A percentile compares a stretch with the other conserved stretches of the same genome.
Conservation (phyloP, 495 filamentous ascomycete genomes). For the Echria macrotheca region DNA sequence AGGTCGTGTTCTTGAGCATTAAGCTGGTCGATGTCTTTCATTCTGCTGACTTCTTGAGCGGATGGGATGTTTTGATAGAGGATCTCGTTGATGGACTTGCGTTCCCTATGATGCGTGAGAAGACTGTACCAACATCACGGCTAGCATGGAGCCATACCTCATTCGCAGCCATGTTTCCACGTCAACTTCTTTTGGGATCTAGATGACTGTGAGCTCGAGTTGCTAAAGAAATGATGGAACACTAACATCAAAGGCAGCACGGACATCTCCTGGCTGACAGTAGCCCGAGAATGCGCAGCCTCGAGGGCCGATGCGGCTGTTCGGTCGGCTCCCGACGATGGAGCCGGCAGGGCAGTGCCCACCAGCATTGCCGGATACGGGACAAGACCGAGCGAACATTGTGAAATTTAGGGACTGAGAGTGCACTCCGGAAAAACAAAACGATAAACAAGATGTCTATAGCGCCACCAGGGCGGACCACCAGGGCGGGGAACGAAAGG, state of each 20-base stretch:
- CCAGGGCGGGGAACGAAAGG: constrained; percentile 8
- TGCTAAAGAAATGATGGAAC: neutral
- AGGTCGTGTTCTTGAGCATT: constrained; percentile 41
- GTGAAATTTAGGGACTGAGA: neutral
- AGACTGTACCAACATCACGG: no score
- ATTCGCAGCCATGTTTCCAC: constrained; percentile 30
- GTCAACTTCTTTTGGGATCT: constrained; percentile 33
- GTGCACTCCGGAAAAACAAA: neutral
- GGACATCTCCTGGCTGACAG: constrained; percentile 30
- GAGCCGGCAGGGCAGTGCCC: constrained; percentile 24
- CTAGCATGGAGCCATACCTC: constrained; percentile 11
- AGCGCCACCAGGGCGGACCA: neutral
- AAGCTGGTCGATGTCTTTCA: constrained; percentile 39
- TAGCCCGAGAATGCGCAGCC: constrained; percentile 33
- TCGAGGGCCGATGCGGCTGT: constrained; percentile 28
- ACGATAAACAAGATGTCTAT: neutral
- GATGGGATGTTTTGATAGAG: constrained; percentile 32
- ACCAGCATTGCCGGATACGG: constrained; percentile 23
- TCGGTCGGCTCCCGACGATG: constrained; percentile 19
- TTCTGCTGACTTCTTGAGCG: constrained; percentile 24
- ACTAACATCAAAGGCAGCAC: constrained; percentile 36
- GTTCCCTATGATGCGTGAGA: constrained; percentile 16
- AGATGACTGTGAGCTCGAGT: constrained; percentile 6
- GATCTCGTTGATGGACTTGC: constrained; percentile 36
- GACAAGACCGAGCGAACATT: constrained; percentile 21